These are phyloP conservation scores for Xylaria polymorpha DNA, from an alignment of 2,329 filamentous ascomycete species.

Conservation along the genomic window DNA sequence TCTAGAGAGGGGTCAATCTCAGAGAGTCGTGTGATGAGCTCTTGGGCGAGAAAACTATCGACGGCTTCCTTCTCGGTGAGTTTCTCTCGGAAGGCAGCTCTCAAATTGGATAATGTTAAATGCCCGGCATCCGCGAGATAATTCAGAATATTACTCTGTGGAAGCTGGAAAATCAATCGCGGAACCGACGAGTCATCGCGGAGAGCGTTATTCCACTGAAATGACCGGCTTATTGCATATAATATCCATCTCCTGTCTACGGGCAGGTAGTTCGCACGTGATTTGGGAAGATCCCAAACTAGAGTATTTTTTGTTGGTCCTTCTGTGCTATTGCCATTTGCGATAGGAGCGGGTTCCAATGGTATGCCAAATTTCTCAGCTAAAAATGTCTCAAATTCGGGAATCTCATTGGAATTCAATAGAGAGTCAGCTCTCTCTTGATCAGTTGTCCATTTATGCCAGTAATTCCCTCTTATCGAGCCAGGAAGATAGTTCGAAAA, in stretches of 20 bases:
- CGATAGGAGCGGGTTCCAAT: constrained; percentile 43
- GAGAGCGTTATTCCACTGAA: constrained; percentile 64
- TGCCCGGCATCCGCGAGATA: constrained; percentile 72
- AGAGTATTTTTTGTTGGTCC: constrained; percentile 45
- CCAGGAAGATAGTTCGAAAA: constrained; percentile 59
- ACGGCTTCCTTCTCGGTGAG: constrained; percentile 56
- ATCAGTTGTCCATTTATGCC: constrained; percentile 58
- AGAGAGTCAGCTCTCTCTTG: constrained; percentile 61
- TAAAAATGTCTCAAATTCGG: constrained; percentile 62
- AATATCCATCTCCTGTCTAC: constrained; percentile 74
- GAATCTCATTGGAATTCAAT: constrained; percentile 59
- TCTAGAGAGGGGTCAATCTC: constrained; percentile 76
- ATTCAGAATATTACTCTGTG: constrained; percentile 65
- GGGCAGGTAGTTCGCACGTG: constrained; percentile 60
- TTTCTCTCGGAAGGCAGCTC: constrained; percentile 66
- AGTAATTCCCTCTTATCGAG: constrained; percentile 62
- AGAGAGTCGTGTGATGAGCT: constrained; percentile 71
- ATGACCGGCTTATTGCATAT: constrained; percentile 71
- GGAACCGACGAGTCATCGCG: constrained; percentile 57
- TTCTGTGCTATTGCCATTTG: constrained; percentile 38
- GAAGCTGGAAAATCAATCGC: constrained; percentile 56
- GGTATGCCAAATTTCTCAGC: constrained; percentile 62
- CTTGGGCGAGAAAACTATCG: constrained; percentile 65
- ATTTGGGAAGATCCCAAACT: constrained; percentile 64
- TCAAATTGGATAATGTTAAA: constrained; percentile 68